These are phyloP conservation scores for Trichoderma simmonsii DNA, from an alignment of 2,329 filamentous ascomycete genomes.

Conservation along the genomic window DNA sequence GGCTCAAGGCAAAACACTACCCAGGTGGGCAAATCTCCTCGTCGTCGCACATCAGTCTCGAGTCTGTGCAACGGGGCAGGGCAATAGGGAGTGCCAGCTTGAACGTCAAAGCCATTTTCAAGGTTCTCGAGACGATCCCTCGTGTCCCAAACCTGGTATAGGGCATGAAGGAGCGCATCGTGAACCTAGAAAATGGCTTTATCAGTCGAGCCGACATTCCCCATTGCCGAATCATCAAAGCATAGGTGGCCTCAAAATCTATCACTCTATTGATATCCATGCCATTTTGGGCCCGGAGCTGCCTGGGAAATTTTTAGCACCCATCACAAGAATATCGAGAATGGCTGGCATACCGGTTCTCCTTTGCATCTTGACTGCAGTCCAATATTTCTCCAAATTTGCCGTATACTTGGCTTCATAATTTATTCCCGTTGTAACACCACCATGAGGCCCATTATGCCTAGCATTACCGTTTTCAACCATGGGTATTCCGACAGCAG, in stretches of 20 bases:
- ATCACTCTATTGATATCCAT: background rate
- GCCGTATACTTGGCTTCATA: background rate
- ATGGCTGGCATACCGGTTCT: background rate
- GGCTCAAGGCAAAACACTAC: background rate
- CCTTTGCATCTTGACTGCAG: background rate
- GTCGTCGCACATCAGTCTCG: background rate
- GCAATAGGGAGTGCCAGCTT: background rate
- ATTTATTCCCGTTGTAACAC: slow-evolving; percentile 82
- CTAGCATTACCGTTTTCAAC: slow-evolving; percentile 93
- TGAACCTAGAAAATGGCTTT: background rate
- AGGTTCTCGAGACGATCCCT: background rate
- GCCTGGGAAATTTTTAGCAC: background rate
- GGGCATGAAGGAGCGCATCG: background rate
- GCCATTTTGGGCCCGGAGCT: background rate
- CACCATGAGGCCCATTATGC: slow-evolving; percentile 91
- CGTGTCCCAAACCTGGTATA: background rate
- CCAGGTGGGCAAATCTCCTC: background rate
- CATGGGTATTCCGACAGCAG: slow-evolving; percentile 92
- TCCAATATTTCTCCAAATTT: background rate
- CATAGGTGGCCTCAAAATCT: background rate
- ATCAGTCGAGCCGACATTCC: background rate
- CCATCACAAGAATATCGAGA: background rate
- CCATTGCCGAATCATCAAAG: background rate
- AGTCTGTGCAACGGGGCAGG: background rate
- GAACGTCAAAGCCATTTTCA: background rate